Percentiles rank a stretch among this genome's conserved stretches.
These are phyloP conservation scores for Panicum hallii DNA, from an alignment of 202 grass and related monocot species.

Conservation along the genomic window DNA sequence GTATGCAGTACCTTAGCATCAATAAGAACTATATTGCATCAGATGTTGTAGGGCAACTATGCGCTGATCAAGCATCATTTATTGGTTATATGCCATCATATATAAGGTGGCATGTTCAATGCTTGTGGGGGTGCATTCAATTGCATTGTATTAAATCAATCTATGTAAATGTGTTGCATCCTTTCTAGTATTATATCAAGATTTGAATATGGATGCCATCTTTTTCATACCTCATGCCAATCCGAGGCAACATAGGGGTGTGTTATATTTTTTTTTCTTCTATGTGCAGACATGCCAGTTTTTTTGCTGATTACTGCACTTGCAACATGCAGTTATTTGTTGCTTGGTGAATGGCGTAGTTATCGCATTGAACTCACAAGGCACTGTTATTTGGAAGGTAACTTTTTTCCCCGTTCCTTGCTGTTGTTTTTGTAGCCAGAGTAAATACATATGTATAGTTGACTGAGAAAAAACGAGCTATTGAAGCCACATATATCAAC, in stretches of 20 bases:
- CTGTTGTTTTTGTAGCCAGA: constrained; percentile 25
- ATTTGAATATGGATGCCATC: not conserved
- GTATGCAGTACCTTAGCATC: not conserved
- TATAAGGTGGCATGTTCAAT: constrained; percentile 20
- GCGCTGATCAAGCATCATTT: not conserved
- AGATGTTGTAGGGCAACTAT: constrained; percentile 12
- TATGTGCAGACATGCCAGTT: not conserved
- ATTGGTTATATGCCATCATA: constrained; percentile 2
- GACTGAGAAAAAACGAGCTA: not conserved
- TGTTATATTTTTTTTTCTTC: constrained; percentile 8
- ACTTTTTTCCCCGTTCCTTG: not conserved
- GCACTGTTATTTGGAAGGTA: constrained; percentile 87
- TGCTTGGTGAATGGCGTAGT: constrained; percentile 91
- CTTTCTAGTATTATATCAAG: not conserved
- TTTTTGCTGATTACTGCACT: constrained; percentile 41
- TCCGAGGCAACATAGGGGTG: not conserved
- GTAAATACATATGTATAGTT: not conserved
- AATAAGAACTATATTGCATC: constrained; percentile 6
- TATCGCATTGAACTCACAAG: constrained; percentile 65
- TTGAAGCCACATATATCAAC: too few relatives aligned
- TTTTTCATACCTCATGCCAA: not conserved
- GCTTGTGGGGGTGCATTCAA: not conserved
- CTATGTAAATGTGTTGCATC: not conserved
- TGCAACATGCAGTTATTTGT: constrained; percentile 73
- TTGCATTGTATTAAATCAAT: not conserved